Percentiles rank a stretch among this genome's conserved stretches.
These are phyloP conservation scores for Colletotrichum sp. DNA, from an alignment of 2,329 filamentous ascomycete genomes.

Conservation along the genomic window DNA sequence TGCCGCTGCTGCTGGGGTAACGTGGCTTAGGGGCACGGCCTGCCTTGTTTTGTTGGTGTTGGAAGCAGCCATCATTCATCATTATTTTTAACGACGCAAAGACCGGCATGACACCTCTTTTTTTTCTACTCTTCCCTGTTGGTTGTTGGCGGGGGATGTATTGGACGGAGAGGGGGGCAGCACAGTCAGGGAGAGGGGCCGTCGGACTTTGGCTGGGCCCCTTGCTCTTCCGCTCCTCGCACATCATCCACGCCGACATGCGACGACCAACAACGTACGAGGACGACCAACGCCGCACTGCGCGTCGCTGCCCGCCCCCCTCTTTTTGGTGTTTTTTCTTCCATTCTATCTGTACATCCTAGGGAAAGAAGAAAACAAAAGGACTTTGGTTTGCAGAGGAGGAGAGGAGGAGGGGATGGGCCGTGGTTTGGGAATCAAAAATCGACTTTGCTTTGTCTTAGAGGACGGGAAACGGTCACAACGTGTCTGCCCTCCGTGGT, in stretches of 20 bases:
- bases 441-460: background rate
- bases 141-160: background rate
- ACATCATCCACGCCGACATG: background rate
- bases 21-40: background rate
- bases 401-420: background rate
- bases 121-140: background rate
- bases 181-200: background rate
- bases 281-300: background rate
- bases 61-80: background rate
- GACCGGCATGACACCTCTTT: background rate
- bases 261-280: background rate
- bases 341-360: constrained; percentile 12
- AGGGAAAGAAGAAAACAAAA: background rate
- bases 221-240: background rate
- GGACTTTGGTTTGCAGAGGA: background rate
- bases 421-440: background rate
- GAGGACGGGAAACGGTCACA: background rate
- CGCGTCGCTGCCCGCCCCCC: background rate
- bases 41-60: background rate
- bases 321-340: background rate
- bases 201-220: background rate
- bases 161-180: background rate
- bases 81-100: background rate
- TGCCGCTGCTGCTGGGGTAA: background rate
- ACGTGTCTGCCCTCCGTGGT: background rate